phyloP scores from a whole-genome alignment of 2,329 filamentous ascomycete genomes.

The Trichoderma simmonsii region DNA sequence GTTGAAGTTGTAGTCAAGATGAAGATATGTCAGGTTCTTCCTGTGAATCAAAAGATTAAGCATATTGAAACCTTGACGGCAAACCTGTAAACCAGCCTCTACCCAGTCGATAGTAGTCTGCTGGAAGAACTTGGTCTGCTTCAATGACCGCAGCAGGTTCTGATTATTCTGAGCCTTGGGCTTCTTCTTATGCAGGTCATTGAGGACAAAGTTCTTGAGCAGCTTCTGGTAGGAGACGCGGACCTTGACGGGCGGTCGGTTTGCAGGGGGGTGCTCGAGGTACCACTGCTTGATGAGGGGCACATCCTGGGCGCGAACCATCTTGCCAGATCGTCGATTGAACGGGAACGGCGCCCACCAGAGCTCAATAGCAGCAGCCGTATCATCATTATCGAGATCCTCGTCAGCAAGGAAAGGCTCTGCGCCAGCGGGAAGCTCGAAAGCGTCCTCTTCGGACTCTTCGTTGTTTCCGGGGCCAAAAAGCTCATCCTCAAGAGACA shows the following conservation, averaged over 20 bases:
- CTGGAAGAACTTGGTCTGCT: slow-evolving; percentile 98
- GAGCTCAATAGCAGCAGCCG: slow-evolving; percentile 82
- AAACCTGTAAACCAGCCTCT: slow-evolving; percentile 96
- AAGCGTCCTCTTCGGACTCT: slow-evolving; percentile 74
- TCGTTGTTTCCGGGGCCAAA: slow-evolving; percentile 78
- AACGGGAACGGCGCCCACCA: slow-evolving; percentile 99
- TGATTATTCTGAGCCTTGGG: slow-evolving; percentile 96
- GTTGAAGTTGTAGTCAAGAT: slow-evolving; percentile 99
- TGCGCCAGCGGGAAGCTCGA: slow-evolving; percentile 73
- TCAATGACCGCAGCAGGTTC: slow-evolving; percentile 81
- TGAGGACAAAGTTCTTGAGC: slow-evolving; percentile 91
- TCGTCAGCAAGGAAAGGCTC: slow-evolving; percentile 90
- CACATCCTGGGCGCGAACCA: slow-evolving; percentile 96
- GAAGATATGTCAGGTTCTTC: slow-evolving; percentile 96
- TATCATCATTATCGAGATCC: slow-evolving; percentile 84
- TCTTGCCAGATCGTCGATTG: slow-evolving; percentile 85
- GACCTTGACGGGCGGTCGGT: slow-evolving; percentile 87
- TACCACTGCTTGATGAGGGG: slow-evolving; percentile 98
- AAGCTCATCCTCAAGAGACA: slow-evolving; percentile 90
- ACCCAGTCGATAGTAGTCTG: slow-evolving; percentile 99
- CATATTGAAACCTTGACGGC: slow-evolving; percentile 99
- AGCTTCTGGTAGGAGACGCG: slow-evolving; percentile 98
- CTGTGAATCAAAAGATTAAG: slow-evolving; percentile 94
- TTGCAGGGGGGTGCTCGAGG: slow-evolving; percentile 86
- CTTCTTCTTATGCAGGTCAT: slow-evolving; percentile 93